Percentiles rank a stretch among this genome's conserved stretches.
Evolutionary conservation across 75 land plant genomes (phyloP).

Genomic region (Picea glauca): DNA sequence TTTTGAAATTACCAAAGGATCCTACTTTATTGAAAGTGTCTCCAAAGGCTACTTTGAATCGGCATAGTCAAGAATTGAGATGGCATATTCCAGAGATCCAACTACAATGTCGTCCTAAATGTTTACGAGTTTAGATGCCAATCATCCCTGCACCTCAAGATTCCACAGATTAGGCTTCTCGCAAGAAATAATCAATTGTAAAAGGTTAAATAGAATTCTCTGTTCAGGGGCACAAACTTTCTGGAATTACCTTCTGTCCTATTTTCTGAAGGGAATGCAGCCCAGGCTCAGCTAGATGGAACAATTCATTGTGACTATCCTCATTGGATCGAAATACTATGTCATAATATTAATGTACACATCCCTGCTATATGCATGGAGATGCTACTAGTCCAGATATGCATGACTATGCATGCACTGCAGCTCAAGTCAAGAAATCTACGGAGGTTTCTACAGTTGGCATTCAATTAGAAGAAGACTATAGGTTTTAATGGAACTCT

Average conservation of each 20-base stretch:
- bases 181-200: slow-evolving; percentile 47
- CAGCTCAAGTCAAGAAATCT: too few relatives aligned
- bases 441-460: too few relatives aligned
- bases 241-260: slow-evolving; percentile 62
- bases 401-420: too few relatives aligned
- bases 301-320: too few relatives aligned
- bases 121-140: slow-evolving; percentile 83
- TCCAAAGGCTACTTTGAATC: slow-evolving; percentile 71
- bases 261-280: slow-evolving; percentile 53
- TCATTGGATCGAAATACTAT: too few relatives aligned
- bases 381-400: too few relatives aligned
- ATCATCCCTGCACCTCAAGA: slow-evolving; percentile 30
- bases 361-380: too few relatives aligned
- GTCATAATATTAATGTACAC: too few relatives aligned
- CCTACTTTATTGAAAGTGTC: slow-evolving; percentile 77
- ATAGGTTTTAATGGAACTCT: too few relatives aligned
- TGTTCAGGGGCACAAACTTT: slow-evolving; percentile 54
- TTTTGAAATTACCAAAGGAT: slow-evolving; percentile 64
- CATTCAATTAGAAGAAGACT: too few relatives aligned
- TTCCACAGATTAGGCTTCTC: slow-evolving; percentile 22
- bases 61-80: slow-evolving; percentile 60
- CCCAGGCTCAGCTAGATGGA: too few relatives aligned
- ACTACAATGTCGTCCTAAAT: slow-evolving; percentile 53
- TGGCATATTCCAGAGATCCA: slow-evolving; percentile 73
- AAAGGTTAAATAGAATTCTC: slow-evolving; percentile 61